Conservation (phyloP, 148 eudicot genomes). For the Pouteria glomerata region DNA sequence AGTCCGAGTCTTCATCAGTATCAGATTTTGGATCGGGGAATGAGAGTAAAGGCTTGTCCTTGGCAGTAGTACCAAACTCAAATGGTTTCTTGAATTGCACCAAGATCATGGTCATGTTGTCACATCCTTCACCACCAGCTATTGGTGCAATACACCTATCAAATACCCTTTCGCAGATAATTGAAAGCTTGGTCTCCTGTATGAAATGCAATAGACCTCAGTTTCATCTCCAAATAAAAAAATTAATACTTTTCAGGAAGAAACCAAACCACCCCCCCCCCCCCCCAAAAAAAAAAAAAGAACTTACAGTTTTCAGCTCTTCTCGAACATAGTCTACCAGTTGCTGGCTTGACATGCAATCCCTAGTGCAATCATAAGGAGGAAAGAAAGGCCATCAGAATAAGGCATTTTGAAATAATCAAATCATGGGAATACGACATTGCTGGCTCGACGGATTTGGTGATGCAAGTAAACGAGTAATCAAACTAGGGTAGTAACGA, state of each 20-base stretch:
- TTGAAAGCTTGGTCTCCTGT: slow-evolving; percentile 65
- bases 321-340: slow-evolving; percentile 55
- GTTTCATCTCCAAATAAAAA: too few relatives aligned
- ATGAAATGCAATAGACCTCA: neutral
- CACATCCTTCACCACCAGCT: slow-evolving; percentile 65
- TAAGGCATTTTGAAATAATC: neutral
- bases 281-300: too few relatives aligned
- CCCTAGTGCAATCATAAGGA: too few relatives aligned
- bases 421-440: neutral
- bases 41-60: slow-evolving; percentile 1
- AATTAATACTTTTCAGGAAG: too few relatives aligned
- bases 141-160: slow-evolving; percentile 62
- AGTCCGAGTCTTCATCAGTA: neutral
- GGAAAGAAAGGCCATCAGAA: neutral
- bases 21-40: slow-evolving; percentile 10
- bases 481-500: too few relatives aligned
- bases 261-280: too few relatives aligned
- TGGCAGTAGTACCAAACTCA: slow-evolving; percentile 2
- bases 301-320: slow-evolving; percentile 46
- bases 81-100: slow-evolving; percentile 50
- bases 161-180: slow-evolving; percentile 47
- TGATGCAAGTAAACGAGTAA: too few relatives aligned
- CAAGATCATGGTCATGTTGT: slow-evolving; percentile 82
- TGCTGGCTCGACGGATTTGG: neutral
- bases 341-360: slow-evolving; percentile 79